phyloP scores from a whole-genome alignment of 1,284 basidiomycete species.

The Cryptococcus sp. region DNA sequence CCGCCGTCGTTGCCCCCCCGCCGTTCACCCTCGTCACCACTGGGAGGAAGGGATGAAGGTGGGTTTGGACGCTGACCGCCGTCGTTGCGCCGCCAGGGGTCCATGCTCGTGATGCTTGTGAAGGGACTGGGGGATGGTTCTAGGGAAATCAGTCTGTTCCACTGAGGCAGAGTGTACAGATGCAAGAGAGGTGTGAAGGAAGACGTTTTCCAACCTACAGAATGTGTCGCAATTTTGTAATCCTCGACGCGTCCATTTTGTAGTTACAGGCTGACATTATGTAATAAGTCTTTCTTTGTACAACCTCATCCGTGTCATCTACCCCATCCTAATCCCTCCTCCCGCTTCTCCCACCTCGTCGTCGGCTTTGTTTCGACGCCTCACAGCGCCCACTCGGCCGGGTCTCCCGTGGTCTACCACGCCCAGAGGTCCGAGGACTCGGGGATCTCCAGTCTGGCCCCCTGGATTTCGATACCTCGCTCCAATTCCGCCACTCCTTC shows the following conservation, averaged over 20 bases:
- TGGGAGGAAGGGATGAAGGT: neutral
- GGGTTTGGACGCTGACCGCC: slow-evolving; percentile 3
- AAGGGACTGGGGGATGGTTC: neutral
- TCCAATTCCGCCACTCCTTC: too few species aligned
- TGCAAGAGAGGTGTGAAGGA: neutral
- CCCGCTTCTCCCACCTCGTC: slow-evolving; percentile 44
- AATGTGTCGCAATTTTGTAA: too few species aligned
- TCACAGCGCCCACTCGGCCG: slow-evolving; percentile 30
- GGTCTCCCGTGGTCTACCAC: slow-evolving; percentile 48
- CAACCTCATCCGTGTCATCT: slow-evolving; percentile 18
- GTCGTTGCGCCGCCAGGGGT: slow-evolving; percentile 21
- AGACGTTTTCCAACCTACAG: neutral
- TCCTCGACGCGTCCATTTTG: too few species aligned
- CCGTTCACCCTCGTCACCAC: too few species aligned
- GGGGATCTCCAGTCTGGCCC: too few species aligned
- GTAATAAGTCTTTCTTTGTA: too few species aligned
- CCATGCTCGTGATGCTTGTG: slow-evolving; percentile 12
- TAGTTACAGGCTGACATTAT: too few species aligned
- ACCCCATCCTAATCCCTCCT: slow-evolving; percentile 29
- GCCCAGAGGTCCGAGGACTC: slow-evolving; percentile 25
- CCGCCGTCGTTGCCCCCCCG: too few species aligned
- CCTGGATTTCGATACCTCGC: too few species aligned
- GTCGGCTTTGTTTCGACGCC: slow-evolving; percentile 46
- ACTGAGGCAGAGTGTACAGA: neutral
- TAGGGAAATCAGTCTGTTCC: neutral